Evolutionary conservation across 2,329 filamentous ascomycete genomes (phyloP), one percentile per base, ranked within the genome.

Genomic region (Colletotrichum gloeosporioides): DNA sequence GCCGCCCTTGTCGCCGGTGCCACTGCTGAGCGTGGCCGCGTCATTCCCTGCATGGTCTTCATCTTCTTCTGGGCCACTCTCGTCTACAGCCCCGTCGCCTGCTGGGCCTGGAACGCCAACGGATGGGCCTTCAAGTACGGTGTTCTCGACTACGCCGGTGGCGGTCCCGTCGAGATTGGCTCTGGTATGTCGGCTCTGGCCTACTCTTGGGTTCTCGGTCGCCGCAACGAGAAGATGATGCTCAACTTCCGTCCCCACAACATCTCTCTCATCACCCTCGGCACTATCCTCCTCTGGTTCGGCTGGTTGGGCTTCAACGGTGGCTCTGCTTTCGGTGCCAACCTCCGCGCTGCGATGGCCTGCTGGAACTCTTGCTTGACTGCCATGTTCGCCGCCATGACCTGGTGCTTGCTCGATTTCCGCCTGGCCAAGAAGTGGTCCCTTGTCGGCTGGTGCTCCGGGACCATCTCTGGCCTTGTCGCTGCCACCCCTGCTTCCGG

Each of bases 251-350:
- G 97, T 80, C 97, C 97, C 22, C 97, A 99, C 90, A 99, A 99
- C 89, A 97, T 99, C 79, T 98, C 96, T 8, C 92, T 99, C 82
- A 98, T 99, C 87, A 96, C 97, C 1, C 93, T 99, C 80, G 97
- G 97, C 78, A 99, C 97, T 5, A 92, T 98, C 79, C 92, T 99
- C 81, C 95, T 99, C 73, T 99, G 96, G 96, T 99, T 99, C 82
- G 97, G 97, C 82, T 99, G 97, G 97, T 90, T 99, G 79, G 97
- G 96, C 71, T 99, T 99, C 92, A 99, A 99, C 90, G 97, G 96
- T 81, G 97, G 97, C 78, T 98, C 96, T 29, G 89, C 96, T 53
- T 98, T 98, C 80, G 96, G 96, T 80, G 95, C 96, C 79, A 98
- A 98, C 88, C 90, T 99, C 70, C 95, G 97, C 79, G 97, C 97